A percentile compares a stretch with the other conserved stretches of the same genome.
Conservation (phyloP, 352 stramenopile genomes). For the Phytophthora fragariaefolia region DNA sequence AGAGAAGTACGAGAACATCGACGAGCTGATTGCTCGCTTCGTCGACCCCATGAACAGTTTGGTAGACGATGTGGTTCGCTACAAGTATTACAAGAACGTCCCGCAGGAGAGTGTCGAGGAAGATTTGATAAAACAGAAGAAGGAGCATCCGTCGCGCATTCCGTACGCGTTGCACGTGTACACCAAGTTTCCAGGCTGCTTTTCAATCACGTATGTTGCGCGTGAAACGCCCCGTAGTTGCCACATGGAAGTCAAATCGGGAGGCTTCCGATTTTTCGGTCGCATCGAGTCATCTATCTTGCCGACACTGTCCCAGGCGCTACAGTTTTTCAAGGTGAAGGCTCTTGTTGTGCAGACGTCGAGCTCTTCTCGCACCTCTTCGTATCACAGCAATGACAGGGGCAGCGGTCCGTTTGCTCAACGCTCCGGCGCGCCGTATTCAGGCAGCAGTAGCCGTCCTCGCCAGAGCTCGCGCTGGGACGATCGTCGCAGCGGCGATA, state of each 20-base stretch:
- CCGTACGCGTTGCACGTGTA: constrained; percentile 89
- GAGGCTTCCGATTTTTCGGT: constrained; percentile 87
- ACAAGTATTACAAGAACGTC: constrained; percentile 88
- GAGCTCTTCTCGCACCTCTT: constrained; percentile 44
- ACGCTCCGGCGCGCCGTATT: constrained; percentile 47
- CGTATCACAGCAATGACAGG: constrained; percentile 57
- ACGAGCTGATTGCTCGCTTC: constrained; percentile 89
- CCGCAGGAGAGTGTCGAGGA: constrained; percentile 81
- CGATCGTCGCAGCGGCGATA: constrained; percentile 59
- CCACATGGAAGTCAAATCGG: constrained; percentile 89
- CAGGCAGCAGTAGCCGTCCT: constrained; percentile 51
- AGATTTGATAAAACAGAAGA: constrained; percentile 91
- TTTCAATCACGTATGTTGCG: constrained; percentile 90
- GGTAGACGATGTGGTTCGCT: constrained; percentile 85
- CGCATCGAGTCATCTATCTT: constrained; percentile 88
- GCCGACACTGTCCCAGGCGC: constrained; percentile 74
- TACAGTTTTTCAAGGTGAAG: constrained; percentile 93
- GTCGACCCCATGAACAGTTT: constrained; percentile 91
- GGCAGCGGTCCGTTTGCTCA: constrained; percentile 70
- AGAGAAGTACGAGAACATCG: constrained; percentile 87
- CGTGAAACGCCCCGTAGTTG: constrained; percentile 85
- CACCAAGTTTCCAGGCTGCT: constrained; percentile 87
- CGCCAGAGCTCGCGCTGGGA: constrained; percentile 75
- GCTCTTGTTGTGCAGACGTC: constrained; percentile 64
- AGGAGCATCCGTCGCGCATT: constrained; percentile 82